phyloP scores from a whole-genome alignment of 2,329 filamentous ascomycete species.

The Alternaria incomplexa region DNA sequence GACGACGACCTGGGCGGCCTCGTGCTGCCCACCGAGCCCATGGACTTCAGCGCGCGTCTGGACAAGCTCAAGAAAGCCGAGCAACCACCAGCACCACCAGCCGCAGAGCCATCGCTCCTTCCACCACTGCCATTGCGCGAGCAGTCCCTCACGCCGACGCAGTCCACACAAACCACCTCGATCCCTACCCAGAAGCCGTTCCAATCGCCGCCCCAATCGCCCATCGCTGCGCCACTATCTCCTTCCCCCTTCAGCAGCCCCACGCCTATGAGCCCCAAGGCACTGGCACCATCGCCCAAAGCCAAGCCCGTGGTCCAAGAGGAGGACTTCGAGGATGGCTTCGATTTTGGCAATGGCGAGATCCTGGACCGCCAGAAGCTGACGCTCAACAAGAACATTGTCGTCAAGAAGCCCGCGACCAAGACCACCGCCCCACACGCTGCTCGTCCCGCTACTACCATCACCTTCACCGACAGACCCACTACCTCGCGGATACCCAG shows the following conservation, averaged over 20 bases:
- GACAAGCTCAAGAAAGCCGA: constrained; percentile 69
- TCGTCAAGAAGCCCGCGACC: constrained; percentile 71
- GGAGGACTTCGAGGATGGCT: constrained; percentile 83
- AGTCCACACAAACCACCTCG: constrained; percentile 21
- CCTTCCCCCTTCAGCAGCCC: constrained; percentile 30
- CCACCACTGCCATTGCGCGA: constrained; percentile 27
- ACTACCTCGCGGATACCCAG: constrained; percentile 76
- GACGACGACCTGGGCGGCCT: constrained; percentile 93
- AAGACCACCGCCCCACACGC: constrained; percentile 70
- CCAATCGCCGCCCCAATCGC: constrained; percentile 16
- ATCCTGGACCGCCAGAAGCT: constrained; percentile 81
- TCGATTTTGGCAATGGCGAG: constrained; percentile 86
- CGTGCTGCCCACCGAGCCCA: constrained; percentile 78
- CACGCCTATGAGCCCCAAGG: constrained; percentile 21
- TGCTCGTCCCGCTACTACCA: constrained; percentile 75
- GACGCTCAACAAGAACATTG: constrained; percentile 89
- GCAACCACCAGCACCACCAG: constrained; percentile 16
- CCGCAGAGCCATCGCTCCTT: constrained; percentile 22
- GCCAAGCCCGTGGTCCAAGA: constrained; percentile 35
- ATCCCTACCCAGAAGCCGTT: constrained; percentile 1
- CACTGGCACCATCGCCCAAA: constrained; percentile 20
- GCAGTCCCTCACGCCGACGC: constrained; percentile 35
- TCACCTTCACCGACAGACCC: constrained; percentile 86
- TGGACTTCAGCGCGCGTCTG: constrained; percentile 82
- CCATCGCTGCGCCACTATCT: constrained; percentile 17